Percentiles rank a stretch among this genome's conserved stretches.
Evolutionary conservation across 331 rosid species (phyloP).

Genomic region (Arachis monticola): DNA sequence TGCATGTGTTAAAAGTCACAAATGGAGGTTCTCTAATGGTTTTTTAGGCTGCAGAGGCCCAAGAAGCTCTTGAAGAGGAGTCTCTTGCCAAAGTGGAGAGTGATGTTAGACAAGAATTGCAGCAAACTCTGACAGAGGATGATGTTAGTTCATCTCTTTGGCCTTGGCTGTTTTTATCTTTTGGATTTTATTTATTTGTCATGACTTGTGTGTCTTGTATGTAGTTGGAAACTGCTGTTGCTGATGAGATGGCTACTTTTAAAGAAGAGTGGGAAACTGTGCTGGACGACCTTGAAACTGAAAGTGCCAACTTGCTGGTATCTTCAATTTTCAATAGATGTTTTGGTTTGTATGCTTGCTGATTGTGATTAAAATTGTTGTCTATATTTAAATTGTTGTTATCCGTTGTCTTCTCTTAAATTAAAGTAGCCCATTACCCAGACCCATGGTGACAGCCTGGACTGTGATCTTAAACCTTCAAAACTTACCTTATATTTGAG

Average conservation of each 20-base stretch:
- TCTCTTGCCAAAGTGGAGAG: slow-evolving; percentile 87
- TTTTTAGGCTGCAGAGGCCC: slow-evolving; percentile 99
- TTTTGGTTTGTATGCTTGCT: slow-evolving; percentile 35
- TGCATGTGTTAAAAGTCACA: slow-evolving; percentile 17
- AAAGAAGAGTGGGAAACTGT: slow-evolving; percentile 82
- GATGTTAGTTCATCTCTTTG: slow-evolving; percentile 67
- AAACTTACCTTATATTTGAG: slow-evolving; percentile 1
- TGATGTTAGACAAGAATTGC: slow-evolving; percentile 89
- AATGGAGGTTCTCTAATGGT: slow-evolving; percentile 47
- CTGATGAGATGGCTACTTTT: slow-evolving; percentile 75
- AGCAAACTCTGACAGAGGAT: slow-evolving; percentile 66
- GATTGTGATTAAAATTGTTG: background rate
- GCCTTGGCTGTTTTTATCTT: slow-evolving; percentile 24
- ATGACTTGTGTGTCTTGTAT: slow-evolving; percentile 44
- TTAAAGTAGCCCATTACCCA: background rate
- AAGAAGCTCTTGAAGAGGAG: slow-evolving; percentile 96
- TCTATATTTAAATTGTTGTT: slow-evolving; percentile 7
- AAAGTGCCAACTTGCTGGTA: slow-evolving; percentile 87
- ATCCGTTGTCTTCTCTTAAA: background rate
- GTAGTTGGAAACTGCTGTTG: slow-evolving; percentile 86
- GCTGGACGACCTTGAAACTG: slow-evolving; percentile 90
- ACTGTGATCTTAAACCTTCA: slow-evolving; percentile 21
- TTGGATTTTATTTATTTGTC: slow-evolving; percentile 1
- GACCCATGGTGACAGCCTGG: slow-evolving; percentile 6
- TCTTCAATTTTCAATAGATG: slow-evolving; percentile 41